These are phyloP conservation scores for Aspergillus unguis DNA, from an alignment of 2,329 filamentous ascomycete genomes.

Conservation along the genomic window DNA sequence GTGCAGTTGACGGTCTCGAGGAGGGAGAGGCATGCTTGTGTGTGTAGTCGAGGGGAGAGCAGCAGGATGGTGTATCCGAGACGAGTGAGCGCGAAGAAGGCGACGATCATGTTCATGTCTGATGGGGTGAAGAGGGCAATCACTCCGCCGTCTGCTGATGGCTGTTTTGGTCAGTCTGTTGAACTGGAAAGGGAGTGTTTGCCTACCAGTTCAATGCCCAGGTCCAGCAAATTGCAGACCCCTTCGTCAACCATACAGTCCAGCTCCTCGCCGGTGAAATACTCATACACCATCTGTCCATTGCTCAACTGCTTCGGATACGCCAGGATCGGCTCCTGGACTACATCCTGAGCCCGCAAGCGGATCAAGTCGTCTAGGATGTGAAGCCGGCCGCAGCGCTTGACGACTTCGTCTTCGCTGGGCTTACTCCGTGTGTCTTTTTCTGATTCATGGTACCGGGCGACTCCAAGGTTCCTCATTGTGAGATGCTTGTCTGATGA, in stretches of 20 bases:
- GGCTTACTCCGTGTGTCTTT: no score
- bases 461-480: no score
- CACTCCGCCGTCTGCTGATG: constrained; percentile 18
- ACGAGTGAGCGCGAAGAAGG: constrained; percentile 46
- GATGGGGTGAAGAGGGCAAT: constrained; percentile 43
- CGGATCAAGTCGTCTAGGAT: constrained; percentile 45
- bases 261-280: constrained; percentile 42
- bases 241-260: constrained; percentile 42
- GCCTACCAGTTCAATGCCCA: constrained; percentile 17
- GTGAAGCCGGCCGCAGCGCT: constrained; percentile 39
- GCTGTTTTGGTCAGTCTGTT: constrained; percentile 12
- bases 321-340: constrained; percentile 43
- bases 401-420: constrained; percentile 7
- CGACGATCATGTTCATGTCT: constrained; percentile 42
- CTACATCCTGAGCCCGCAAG: constrained; percentile 35
- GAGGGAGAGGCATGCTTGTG: constrained; percentile 40
- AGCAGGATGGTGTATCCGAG: constrained; percentile 45
- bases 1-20: constrained; percentile 35
- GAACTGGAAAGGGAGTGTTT: background rate
- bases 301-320: constrained; percentile 35
- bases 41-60: constrained; percentile 44
- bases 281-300: constrained; percentile 36
- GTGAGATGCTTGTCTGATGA: no score
- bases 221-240: constrained; percentile 30
- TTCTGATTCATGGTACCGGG: no score